Percentiles rank a stretch among this genome's conserved stretches.
Conservation (phyloP, 78 protist species). For the Chrysochromulina tobinii region DNA sequence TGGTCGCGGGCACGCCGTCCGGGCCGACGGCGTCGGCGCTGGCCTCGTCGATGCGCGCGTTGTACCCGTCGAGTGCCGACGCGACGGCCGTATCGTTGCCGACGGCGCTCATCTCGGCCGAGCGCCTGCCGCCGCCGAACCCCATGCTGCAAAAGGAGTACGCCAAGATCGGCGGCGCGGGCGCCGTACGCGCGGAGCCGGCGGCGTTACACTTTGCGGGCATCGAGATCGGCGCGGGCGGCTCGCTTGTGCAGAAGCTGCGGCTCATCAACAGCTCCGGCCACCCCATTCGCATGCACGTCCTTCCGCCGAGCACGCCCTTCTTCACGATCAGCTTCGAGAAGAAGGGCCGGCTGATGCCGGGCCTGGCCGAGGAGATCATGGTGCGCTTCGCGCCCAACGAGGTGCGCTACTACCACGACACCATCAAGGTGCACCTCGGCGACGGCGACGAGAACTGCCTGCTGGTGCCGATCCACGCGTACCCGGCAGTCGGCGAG, state of each 20-base stretch:
- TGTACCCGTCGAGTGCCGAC: no score
- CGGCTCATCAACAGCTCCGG: background rate
- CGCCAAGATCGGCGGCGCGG: background rate
- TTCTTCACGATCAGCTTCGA: background rate
- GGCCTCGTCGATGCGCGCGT: no score
- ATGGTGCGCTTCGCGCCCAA: background rate
- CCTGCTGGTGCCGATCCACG: conserved; percentile 42
- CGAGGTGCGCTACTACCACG: conserved; percentile 41
- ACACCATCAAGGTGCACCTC: conserved; percentile 34
- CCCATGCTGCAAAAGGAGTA: background rate
- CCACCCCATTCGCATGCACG: background rate
- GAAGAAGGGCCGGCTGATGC: conserved; percentile 12
- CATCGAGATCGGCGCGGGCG: background rate
- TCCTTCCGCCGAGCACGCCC: background rate
- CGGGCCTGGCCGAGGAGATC: conserved; percentile 31
- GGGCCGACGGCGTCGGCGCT: no score
- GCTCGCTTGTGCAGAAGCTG: background rate
- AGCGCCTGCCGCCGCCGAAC: background rate
- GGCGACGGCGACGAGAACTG: background rate
- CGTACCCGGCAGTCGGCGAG: conserved; percentile 28
- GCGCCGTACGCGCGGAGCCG: background rate
- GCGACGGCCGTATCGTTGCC: no score
- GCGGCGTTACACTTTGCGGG: background rate
- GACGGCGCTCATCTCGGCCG: background rate
- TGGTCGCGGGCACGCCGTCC: no score